phyloP scores from a whole-genome alignment of 2,329 filamentous ascomycete species.

The Aspergillus uvarum region DNA sequence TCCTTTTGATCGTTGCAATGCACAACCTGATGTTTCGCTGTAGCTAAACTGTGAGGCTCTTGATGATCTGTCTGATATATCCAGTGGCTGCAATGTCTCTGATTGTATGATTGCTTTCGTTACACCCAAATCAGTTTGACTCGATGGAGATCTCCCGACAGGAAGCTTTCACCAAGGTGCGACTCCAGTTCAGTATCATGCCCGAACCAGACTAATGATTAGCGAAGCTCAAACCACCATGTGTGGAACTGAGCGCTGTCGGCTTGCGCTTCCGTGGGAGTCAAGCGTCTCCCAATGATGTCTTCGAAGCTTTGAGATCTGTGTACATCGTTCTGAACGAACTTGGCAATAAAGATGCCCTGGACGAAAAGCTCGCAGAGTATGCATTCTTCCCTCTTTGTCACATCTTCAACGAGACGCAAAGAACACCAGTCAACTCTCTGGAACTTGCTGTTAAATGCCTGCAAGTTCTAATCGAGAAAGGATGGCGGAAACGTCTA shows the following conservation, averaged over 20 bases:
- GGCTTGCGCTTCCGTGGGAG: conserved; percentile 52
- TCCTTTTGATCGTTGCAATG: neutral
- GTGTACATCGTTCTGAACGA: conserved; percentile 42
- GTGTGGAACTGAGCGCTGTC: conserved; percentile 58
- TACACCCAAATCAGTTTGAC: neutral
- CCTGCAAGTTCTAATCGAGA: conserved; percentile 67
- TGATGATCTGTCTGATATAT: neutral
- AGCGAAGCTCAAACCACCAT: conserved; percentile 56
- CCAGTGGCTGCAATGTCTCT: neutral
- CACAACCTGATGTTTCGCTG: neutral
- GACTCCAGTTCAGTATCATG: neutral
- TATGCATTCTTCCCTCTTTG: conserved; percentile 94
- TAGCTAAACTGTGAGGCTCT: neutral
- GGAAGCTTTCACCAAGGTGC: conserved; percentile 44
- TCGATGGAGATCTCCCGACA: conserved; percentile 41
- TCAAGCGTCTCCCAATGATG: conserved; percentile 45
- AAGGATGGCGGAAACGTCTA: conserved; percentile 76
- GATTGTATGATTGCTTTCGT: neutral
- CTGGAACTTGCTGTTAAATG: conserved; percentile 77
- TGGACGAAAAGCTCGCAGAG: conserved; percentile 84
- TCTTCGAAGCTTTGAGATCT: conserved; percentile 50
- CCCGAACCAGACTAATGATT: conserved; percentile 21
- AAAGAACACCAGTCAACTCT: conserved; percentile 64
- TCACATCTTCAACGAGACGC: conserved; percentile 76
- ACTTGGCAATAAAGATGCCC: conserved; percentile 41